Conservation (phyloP, 2,329 filamentous ascomycete genomes). For the Parafenestella ontariensis region DNA sequence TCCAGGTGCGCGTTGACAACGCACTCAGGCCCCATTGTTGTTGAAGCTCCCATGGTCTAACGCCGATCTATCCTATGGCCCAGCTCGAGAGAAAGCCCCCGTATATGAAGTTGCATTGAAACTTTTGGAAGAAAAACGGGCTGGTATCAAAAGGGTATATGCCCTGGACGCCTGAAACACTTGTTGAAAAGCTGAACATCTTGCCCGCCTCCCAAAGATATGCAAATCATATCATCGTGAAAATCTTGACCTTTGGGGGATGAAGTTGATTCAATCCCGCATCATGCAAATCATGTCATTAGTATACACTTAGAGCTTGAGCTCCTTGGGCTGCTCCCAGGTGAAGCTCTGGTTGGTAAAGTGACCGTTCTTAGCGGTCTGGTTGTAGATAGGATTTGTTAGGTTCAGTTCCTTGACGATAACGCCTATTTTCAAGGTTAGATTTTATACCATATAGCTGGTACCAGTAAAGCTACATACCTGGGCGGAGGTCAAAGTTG, state of each 20-base stretch:
- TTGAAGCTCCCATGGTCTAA: conserved; percentile 32
- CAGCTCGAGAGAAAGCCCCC: conserved; percentile 7
- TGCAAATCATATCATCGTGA: conserved; percentile 45
- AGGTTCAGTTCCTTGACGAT: conserved; percentile 98
- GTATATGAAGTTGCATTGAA: conserved; percentile 33
- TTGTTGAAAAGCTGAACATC: conserved; percentile 51
- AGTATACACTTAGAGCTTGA: conserved; percentile 76
- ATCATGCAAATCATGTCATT: conserved; percentile 39
- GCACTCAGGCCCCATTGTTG: conserved; percentile 34
- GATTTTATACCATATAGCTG: too few species aligned
- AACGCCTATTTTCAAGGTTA: conserved; percentile 57
- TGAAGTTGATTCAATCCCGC: conserved; percentile 52
- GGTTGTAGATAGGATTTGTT: conserved; percentile 94
- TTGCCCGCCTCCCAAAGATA: conserved; percentile 44
- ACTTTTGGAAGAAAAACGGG: conserved; percentile 39
- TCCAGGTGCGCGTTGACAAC: conserved; percentile 37
- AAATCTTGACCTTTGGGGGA: conserved; percentile 39
- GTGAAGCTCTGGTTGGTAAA: conserved; percentile 98
- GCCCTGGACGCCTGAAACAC: conserved; percentile 48
- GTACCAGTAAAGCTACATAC: conserved; percentile 51
- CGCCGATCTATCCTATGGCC: conserved; percentile 22
- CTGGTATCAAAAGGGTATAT: conserved; percentile 43
- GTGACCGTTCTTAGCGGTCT: conserved; percentile 99
- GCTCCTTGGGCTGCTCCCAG: conserved; percentile 97
- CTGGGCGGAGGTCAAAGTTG: conserved; percentile 98